phyloP scores from a whole-genome alignment of 176 grass and related monocot species.

The Bolboschoenus planiculmis region DNA sequence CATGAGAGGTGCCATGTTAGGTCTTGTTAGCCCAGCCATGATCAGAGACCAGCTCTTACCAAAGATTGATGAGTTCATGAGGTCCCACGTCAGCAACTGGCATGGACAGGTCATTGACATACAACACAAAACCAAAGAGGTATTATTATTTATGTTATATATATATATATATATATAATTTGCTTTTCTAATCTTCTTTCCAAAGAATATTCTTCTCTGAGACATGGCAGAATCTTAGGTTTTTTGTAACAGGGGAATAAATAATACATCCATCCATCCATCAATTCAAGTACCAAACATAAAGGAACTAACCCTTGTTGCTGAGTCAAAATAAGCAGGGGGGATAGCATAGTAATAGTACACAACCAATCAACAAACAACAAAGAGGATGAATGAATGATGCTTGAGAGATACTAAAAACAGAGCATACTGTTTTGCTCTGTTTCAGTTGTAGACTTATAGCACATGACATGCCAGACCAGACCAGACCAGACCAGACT shows the following conservation, averaged over 20 bases:
- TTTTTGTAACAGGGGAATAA: neutral
- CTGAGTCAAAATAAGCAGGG: neutral
- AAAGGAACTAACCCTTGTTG: neutral
- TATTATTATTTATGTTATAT: constrained; percentile 20
- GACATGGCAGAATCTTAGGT: neutral
- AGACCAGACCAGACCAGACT: too few relatives aligned
- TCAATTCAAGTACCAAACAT: neutral
- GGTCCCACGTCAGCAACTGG: constrained; percentile 52
- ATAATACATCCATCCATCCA: too few relatives aligned
- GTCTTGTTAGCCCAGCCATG: constrained; percentile 46
- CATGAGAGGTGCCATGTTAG: constrained; percentile 75
- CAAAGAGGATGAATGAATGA: neutral
- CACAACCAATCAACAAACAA: neutral
- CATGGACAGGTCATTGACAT: constrained; percentile 56
- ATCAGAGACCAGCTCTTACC: constrained; percentile 58
- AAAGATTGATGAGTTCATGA: constrained; percentile 89
- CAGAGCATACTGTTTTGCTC: neutral
- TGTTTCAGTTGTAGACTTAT: too few relatives aligned
- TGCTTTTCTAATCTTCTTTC: neutral
- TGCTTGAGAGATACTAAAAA: neutral
- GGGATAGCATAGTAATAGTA: neutral
- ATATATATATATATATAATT: neutral
- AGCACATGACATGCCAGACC: neutral
- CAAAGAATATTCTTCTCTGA: constrained; percentile 11
- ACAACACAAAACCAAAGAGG: constrained; percentile 97